phyloP scores from a whole-genome alignment of 257 asterid genomes.

The Lavandula angustifolia region DNA sequence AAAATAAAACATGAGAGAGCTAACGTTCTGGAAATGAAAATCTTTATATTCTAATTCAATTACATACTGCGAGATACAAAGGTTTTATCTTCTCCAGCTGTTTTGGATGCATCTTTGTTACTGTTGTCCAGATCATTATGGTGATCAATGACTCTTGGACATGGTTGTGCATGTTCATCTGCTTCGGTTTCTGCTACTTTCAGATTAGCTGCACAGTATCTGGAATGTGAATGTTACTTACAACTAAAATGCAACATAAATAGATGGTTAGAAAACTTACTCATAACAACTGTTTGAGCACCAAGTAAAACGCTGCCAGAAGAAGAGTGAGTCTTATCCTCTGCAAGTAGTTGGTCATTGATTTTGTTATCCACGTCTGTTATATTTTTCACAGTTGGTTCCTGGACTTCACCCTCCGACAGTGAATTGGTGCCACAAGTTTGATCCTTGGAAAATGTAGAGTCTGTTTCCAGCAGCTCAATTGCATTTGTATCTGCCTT shows the following conservation, averaged over 20 bases:
- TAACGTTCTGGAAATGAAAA: constrained; percentile 4
- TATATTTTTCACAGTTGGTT: constrained; percentile 20
- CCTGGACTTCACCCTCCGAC: constrained; percentile 26
- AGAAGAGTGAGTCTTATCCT: constrained; percentile 22
- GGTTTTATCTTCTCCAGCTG: constrained; percentile 31
- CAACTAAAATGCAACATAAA: background rate
- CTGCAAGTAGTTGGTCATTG: constrained; percentile 22
- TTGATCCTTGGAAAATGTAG: constrained; percentile 17
- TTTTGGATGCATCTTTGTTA: constrained; percentile 1
- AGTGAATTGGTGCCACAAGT: constrained; percentile 17
- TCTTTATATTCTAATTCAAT: constrained; percentile 3
- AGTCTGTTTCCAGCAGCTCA: constrained; percentile 7
- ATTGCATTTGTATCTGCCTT: constrained; percentile 27
- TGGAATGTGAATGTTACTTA: background rate
- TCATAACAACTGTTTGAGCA: constrained; percentile 31
- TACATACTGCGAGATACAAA: constrained; percentile 30
- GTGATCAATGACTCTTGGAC: constrained; percentile 23
- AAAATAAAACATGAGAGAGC: constrained; percentile 21
- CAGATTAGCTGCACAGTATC: constrained; percentile 33
- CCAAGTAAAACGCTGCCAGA: constrained; percentile 9
- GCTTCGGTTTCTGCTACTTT: constrained; percentile 32
- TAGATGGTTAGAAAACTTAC: constrained; percentile 36
- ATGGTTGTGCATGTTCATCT: background rate
- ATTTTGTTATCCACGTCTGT: constrained; percentile 8
- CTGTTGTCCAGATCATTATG: constrained; percentile 17